Base-by-base conservation (phyloP, 345 rosid genomes). In the Hibiscus syriacus region DNA sequence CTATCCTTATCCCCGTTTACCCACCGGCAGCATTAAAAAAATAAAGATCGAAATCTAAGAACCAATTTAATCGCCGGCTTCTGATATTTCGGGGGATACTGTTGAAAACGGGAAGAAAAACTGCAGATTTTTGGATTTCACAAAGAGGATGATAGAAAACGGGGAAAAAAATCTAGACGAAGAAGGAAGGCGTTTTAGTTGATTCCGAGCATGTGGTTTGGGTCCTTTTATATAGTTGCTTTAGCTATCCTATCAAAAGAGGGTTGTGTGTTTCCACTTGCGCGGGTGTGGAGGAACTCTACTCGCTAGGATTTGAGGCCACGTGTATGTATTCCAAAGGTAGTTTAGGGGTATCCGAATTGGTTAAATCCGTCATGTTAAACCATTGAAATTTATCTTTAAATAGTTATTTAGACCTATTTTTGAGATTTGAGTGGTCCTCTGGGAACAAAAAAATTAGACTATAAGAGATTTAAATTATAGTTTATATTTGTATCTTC, bases 181-280 rank as follows among this genome's bases (percentile, higher is more conserved):
- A 25, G 39, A 25, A 29, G n/a, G 10, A 0, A 30, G 32, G 7
- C 34, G n/a, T 43, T 53, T 45, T 46, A 4, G 23, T 54, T 53
- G 68, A 4, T 2, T 16, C 19, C 38, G 19, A 2, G 2, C 2
- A 2, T 0, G 0, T 9, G 53, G 68, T 23, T 25, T 72, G 70
- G 46, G 46, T 69, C 5, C 0, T 6, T 70, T 65, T 65, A 73
- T 75, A 63, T 49, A 53, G 59, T 7, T 17, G 30, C 23, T 27
- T 0, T 12, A 20, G 65, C 46, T 29, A 36, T 17, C 56, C 27
- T 20, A 22, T 1, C 8, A 17, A 32, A 3, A 30, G 7, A 0
- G 2, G 27, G 11, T 13, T 2, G 0, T 11, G 65, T 12, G 19
- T 20, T 61, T 6, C 30, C 17, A 61, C 65, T 20, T 27, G 30